Evolutionary conservation across 2,329 filamentous ascomycete genomes (phyloP).

Genomic region (Fusarium sp.): DNA sequence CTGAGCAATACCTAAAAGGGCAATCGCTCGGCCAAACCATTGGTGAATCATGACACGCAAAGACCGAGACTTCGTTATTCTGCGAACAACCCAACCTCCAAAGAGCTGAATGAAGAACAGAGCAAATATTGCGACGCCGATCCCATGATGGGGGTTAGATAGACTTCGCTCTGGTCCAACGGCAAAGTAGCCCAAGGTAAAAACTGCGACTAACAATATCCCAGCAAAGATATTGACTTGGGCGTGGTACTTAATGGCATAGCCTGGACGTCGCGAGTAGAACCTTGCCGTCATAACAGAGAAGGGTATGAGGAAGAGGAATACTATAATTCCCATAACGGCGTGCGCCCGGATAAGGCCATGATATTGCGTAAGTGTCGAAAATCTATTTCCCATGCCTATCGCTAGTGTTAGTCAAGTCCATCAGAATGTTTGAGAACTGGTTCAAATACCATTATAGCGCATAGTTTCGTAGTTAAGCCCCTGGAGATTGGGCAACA

Average conservation of each 20-base stretch:
- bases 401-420: conserved; percentile 31
- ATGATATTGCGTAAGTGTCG: conserved; percentile 76
- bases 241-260: conserved; percentile 76
- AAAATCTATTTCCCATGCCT: conserved; percentile 88
- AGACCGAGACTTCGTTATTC: conserved; percentile 63
- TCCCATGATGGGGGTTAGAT: conserved; percentile 87
- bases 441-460: conserved; percentile 75
- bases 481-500: conserved; percentile 81
- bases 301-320: conserved; percentile 78
- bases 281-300: conserved; percentile 83
- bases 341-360: conserved; percentile 77
- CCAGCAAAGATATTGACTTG: conserved; percentile 79
- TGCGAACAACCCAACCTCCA: conserved; percentile 73
- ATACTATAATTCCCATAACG: conserved; percentile 77
- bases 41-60: conserved; percentile 79
- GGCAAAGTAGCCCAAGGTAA: conserved; percentile 82
- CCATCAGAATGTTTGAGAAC: background rate
- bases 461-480: conserved; percentile 85
- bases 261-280: conserved; percentile 71
- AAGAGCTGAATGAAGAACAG: conserved; percentile 78
- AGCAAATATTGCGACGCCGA: conserved; percentile 82
- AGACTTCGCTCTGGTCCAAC: conserved; percentile 79
- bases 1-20: conserved; percentile 86
- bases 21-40: conserved; percentile 84
- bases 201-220: conserved; percentile 75